phyloP scores from a whole-genome alignment of 768 basidiomycete species.

The Leccinum olivaceopallidum region DNA sequence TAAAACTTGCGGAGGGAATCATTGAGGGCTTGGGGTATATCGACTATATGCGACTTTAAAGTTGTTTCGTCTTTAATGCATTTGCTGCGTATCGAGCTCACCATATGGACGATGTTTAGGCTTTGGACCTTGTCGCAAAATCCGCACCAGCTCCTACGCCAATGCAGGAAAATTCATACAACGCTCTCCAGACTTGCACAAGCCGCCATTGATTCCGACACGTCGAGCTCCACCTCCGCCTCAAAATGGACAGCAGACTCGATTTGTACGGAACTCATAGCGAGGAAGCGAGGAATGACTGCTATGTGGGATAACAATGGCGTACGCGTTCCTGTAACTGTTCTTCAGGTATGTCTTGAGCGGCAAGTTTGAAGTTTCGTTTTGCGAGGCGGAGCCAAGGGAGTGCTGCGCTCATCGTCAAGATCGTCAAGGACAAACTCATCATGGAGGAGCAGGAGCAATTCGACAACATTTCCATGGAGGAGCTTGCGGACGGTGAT shows the following conservation, averaged over 20 bases:
- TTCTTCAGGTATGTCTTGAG: constrained; percentile 75
- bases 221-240: constrained; percentile 27
- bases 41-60: constrained; percentile 57
- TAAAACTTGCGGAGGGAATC: constrained; percentile 73
- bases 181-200: constrained; percentile 37
- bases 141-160: constrained; percentile 33
- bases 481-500: constrained; percentile 85
- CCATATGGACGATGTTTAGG: constrained; percentile 50
- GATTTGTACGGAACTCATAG: constrained; percentile 89
- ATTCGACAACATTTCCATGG: constrained; percentile 72
- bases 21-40: constrained; percentile 79
- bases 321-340: constrained; percentile 84
- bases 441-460: constrained; percentile 83
- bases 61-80: neutral
- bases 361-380: no score
- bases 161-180: constrained; percentile 45
- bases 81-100: constrained; percentile 13
- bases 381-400: constrained; percentile 65
- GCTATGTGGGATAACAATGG: constrained; percentile 91
- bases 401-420: constrained; percentile 80
- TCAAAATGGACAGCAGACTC: constrained; percentile 84
- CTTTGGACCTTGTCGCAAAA: constrained; percentile 48
- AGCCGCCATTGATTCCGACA: constrained; percentile 17
- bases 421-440: constrained; percentile 84
- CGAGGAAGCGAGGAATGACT: constrained; percentile 95